A percentile compares a stretch with the other conserved stretches of the same genome.
Evolutionary conservation across 371 early-diverging fungal species (phyloP).

Genomic region (Paramicrosporidium saccamoebae): DNA sequence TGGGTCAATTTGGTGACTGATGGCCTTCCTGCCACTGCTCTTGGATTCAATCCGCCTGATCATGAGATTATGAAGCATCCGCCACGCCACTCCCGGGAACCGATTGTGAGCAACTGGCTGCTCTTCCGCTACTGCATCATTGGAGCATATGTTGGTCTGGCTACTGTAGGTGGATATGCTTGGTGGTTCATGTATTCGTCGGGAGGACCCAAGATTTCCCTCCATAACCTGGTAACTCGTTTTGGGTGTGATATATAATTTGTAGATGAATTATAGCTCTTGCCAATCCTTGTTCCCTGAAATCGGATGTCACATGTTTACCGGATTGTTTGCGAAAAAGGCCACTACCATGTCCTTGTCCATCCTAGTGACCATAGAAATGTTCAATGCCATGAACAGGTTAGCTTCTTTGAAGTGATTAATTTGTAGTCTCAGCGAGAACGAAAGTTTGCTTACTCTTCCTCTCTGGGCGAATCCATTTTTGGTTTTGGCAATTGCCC

Average conservation of each 20-base stretch:
- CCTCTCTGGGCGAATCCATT: constrained; percentile 65
- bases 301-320: constrained; percentile 65
- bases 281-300: constrained; percentile 49
- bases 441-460: constrained; percentile 57
- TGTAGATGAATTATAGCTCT: constrained; percentile 49
- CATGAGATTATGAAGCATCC: constrained; percentile 68
- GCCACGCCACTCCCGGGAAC: constrained; percentile 50
- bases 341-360: constrained; percentile 84
- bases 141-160: constrained; percentile 65
- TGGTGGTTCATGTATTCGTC: constrained; percentile 83
- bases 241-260: constrained; percentile 1
- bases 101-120: constrained; percentile 65
- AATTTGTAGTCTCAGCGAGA: constrained; percentile 75
- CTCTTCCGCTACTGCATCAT: constrained; percentile 72
- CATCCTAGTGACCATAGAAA: constrained; percentile 76
- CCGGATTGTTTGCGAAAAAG: constrained; percentile 28
- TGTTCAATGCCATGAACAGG: constrained; percentile 81
- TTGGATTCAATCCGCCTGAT: constrained; percentile 87
- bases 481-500: constrained; percentile 35
- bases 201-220: constrained; percentile 52
- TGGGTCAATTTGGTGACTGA: constrained; percentile 96
- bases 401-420: constrained; percentile 1
- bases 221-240: constrained; percentile 28
- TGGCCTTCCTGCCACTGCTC: constrained; percentile 80
- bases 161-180: constrained; percentile 82